Base-by-base conservation (phyloP, 139 green algal genomes). In the Volvox africanus region DNA sequence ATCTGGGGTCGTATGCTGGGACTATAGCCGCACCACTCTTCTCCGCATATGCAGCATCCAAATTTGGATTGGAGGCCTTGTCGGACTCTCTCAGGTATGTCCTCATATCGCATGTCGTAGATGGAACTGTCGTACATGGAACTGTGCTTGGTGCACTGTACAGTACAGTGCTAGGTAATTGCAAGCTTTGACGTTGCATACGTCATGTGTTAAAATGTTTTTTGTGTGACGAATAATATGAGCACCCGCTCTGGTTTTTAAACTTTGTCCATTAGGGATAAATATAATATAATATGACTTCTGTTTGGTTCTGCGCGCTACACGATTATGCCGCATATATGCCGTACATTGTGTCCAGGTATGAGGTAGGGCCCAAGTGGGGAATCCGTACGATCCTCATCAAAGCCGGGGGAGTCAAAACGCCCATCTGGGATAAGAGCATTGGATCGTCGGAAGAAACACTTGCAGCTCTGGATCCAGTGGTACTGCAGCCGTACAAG, bases 41-140 rank as follows among this genome's bases (percentile, higher is more conserved):
- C 82, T 80, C 80, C 18, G 86, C 61, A 11, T 93, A 93, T 81
- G 33, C 33, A 9, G 86, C 86, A 1, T 90, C 80, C 61, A 93
- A 93, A 80, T 93, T 93, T 67, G 91, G 62, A 1, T 61, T 93
- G 55, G 91, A 93, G 69, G 91, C 91, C 1, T 6, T 93, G 24
- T 88, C 71, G 20, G 91, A 93, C 86, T 71, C 36, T 32, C 80
- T 93, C 62, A 44, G 91, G 91, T 89, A 50, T 0, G 67, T 9
- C 44, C 9, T 55, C 44, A 9, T 55, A 55, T 55, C 44, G 44
- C 5, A 5, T 61, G 67, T 12, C 11, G 67, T 75, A 75, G 22
- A 75, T 3, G 67, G 11, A 6, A 75, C 22, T 75, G 67, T 12
- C 5, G 11, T 75, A 75, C 67, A 75, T n/a, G n/a, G n/a, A n/a